Conservation (phyloP, 1,139 yeast species). For the Saccharomyces hybrid region DNA sequence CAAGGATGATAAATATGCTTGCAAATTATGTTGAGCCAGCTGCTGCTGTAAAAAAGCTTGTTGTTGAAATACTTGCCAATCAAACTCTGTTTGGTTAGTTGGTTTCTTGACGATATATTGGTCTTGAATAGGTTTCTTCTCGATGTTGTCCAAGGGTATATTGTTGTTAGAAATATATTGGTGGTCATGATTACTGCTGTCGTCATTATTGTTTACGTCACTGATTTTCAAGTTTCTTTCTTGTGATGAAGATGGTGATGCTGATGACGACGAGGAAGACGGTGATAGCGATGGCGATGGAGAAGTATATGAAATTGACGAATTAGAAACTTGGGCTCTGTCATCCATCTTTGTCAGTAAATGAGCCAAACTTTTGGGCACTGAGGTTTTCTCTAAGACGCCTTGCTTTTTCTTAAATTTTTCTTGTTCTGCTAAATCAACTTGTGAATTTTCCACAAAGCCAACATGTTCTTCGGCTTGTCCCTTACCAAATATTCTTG, state of each 20-base stretch:
- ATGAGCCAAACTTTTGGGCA: conserved; percentile 45
- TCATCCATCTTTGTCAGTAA: conserved; percentile 31
- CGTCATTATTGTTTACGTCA: background rate
- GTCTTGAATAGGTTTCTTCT: conserved; percentile 1
- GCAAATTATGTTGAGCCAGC: conserved; percentile 29
- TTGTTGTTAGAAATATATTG: background rate
- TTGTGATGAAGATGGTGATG: background rate
- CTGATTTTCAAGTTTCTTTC: background rate
- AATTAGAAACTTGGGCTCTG: background rate
- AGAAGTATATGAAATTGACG: background rate
- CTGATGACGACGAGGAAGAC: too few species aligned
- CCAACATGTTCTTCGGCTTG: conserved; percentile 28
- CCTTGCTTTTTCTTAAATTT: conserved; percentile 40
- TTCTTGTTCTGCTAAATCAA: conserved; percentile 39
- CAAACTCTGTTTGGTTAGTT: conserved; percentile 29
- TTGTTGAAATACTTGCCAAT: conserved; percentile 29
- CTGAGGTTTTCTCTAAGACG: conserved; percentile 39
- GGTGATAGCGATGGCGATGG: background rate
- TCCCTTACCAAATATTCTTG: conserved; percentile 34
- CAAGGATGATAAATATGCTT: conserved; percentile 26
- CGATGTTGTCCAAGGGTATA: background rate
- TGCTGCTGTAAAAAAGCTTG: conserved; percentile 32
- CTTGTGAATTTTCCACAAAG: conserved; percentile 29
- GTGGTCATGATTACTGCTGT: background rate
- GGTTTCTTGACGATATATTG: conserved; percentile 30